Base-by-base conservation (phyloP, 345 rosid species). In the Salix suchowensis region DNA sequence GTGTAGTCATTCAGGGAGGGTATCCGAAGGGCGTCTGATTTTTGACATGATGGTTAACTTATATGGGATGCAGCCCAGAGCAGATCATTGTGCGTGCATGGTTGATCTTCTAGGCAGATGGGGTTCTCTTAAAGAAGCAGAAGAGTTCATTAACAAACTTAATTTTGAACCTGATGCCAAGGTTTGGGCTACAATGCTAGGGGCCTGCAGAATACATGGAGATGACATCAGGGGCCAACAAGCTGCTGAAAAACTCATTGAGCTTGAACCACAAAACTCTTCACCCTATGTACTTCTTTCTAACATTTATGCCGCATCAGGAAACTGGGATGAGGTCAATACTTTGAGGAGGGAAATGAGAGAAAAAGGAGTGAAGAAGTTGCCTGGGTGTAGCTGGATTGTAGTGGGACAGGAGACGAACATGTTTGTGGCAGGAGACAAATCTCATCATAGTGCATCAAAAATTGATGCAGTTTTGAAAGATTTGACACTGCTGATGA, bases 81-180 rank as follows among this genome's bases (percentile, higher is more conserved):
- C 84, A 28, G 97, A 89, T 82, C 98, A 93, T 42, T 88, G 85
- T 80, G 97, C 97, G 69, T 93, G 97, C 83, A 86, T 93, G 89
- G 91, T 93, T 78, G 98, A 94, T 91, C 97, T 94, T 88, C 88
- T 92, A 62, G 97, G 97, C 24, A 88, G 96, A 72, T 93, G 97
- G 91, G 97, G 97, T 11, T 86, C 84, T 82, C 92, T 95, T 67
- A 73, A 87, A 87, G 97, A 95, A 88, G 97, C 96, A 24, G 89
- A 81, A 74, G 88, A 88, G 71, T 93, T 93, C 85, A 87, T 93
- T 46, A 74, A 88, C 79, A 80, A 78, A 40, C 85, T 89, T 40
- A 83, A 83, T 65, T 85, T 88, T 70, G 87, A 87, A 81, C 89
- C 91, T 19, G 91, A 91, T 87, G 86, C 90, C 52, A 95, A 84